Base-by-base conservation (phyloP, 768 basidiomycete genomes). In the Boletus speciosus region DNA sequence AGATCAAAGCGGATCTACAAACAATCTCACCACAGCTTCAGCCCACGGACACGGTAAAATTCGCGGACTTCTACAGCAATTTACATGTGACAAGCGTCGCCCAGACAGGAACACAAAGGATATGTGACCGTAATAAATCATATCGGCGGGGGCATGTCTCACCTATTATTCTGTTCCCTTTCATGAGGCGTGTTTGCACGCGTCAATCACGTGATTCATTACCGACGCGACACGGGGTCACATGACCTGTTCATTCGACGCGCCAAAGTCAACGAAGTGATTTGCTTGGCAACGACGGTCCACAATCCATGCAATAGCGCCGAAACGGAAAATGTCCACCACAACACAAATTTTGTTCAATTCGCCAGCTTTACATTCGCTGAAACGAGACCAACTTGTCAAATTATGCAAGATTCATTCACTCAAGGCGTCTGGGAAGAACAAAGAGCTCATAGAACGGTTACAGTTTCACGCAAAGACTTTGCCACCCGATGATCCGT, bases 321-420 rank as follows among this genome's bases (percentile, higher is more conserved):
- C 12, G 32, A 29, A 46, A 31, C 36, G 11, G 44, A 54, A 27
- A 35, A 86, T 87, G 85, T 81, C 84, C 19, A 82, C 82, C 9
- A 88, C 86, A 2, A 90, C 87, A 0, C 79, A 90, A 60, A 92
- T 93, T 45, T 71, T 93, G 11, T 90, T 88, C 72, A 90, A 93
- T 70, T 90, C 90, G 5, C 88, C 90, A 0, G 90, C 91, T 2
- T 71, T 93, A 29, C 83, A 90, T 65, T 86, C 89, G 21, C 80
- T 93, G 40, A 91, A 90, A 66, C 86, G 91, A 46, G 84, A 88
- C 43, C 90, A 93, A 64, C 86, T 93, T 40, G 78, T 90, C 49
- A 89, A 88, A 58, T 78, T 93, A 47, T 93, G 90, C 82, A 92
- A 92, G 69, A 80, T 85, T 31, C 88, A 93, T 66, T 76, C 82